phyloP scores from a whole-genome alignment of 2,329 filamentous ascomycete species.

The Chalara sp. region DNA sequence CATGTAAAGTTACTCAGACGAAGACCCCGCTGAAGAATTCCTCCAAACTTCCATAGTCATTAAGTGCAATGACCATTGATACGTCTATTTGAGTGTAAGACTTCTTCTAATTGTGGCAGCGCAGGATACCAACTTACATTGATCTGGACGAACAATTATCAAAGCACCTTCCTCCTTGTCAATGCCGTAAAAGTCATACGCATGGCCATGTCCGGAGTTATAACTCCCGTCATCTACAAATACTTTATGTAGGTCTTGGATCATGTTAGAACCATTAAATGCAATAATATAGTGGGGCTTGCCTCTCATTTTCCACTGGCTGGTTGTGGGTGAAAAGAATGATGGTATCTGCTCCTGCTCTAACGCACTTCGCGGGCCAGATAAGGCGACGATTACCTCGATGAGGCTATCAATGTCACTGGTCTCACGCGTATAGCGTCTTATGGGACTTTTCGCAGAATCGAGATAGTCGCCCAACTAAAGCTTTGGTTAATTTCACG shows the following conservation, averaged over 20 bases:
- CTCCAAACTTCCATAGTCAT: not conserved
- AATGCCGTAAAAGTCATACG: slow-evolving; percentile 50
- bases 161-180: slow-evolving; percentile 37
- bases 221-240: slow-evolving; percentile 50
- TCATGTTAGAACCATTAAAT: not conserved
- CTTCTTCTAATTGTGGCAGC: no score
- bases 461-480: slow-evolving; percentile 34
- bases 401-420: slow-evolving; percentile 47
- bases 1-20: no score
- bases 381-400: slow-evolving; percentile 47
- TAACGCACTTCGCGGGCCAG: slow-evolving; percentile 38
- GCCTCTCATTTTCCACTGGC: slow-evolving; percentile 49
- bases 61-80: not conserved
- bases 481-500: not conserved
- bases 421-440: slow-evolving; percentile 34
- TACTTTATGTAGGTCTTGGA: slow-evolving; percentile 48
- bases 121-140: slow-evolving; percentile 39
- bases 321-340: slow-evolving; percentile 49
- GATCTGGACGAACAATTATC: slow-evolving; percentile 53
- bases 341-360: slow-evolving; percentile 47
- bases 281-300: slow-evolving; percentile 10
- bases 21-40: not conserved
- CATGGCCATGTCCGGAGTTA: slow-evolving; percentile 47
- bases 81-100: not conserved
- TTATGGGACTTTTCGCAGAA: slow-evolving; percentile 34